A percentile compares a stretch with the other conserved stretches of the same genome.
Conservation (phyloP, 306 rosid genomes). For the Lathyrus aphaca region DNA sequence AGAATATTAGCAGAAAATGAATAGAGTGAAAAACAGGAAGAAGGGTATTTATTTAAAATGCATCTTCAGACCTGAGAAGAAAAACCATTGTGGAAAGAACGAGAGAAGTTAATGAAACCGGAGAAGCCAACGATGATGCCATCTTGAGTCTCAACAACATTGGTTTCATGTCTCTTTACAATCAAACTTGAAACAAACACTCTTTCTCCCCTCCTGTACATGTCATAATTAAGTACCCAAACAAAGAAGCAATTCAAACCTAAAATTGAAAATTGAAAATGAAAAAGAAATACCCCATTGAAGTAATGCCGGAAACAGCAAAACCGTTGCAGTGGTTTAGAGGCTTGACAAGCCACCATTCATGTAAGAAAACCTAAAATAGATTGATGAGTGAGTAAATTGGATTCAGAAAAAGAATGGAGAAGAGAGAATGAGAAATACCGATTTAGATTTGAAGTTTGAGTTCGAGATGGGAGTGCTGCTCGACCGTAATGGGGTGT, state of each 20-base stretch:
- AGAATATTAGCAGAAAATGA: background rate
- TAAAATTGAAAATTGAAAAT: background rate
- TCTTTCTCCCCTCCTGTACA: constrained; percentile 38
- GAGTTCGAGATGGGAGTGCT: background rate
- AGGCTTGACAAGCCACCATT: constrained; percentile 54
- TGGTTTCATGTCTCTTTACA: constrained; percentile 44
- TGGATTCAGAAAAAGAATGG: background rate
- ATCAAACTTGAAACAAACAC: constrained; percentile 37
- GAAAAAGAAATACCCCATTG: constrained; percentile 19
- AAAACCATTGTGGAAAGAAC: constrained; percentile 43
- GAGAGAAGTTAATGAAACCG: constrained; percentile 44
- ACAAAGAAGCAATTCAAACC: background rate
- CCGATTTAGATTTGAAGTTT: constrained; percentile 10
- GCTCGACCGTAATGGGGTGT: constrained; percentile 3
- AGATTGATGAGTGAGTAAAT: background rate
- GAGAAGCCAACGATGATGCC: constrained; percentile 33
- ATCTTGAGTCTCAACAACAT: constrained; percentile 45
- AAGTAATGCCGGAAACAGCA: constrained; percentile 48
- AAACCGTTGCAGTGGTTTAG: constrained; percentile 36
- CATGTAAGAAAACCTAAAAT: constrained; percentile 40
- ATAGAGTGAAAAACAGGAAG: background rate
- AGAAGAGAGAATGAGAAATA: constrained; percentile 10
- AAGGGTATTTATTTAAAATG: background rate
- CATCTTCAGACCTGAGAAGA: no score
- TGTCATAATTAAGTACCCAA: background rate